Evolutionary conservation across 108 stramenopile species (phyloP).

Genomic region (Cyclotella atomus): DNA sequence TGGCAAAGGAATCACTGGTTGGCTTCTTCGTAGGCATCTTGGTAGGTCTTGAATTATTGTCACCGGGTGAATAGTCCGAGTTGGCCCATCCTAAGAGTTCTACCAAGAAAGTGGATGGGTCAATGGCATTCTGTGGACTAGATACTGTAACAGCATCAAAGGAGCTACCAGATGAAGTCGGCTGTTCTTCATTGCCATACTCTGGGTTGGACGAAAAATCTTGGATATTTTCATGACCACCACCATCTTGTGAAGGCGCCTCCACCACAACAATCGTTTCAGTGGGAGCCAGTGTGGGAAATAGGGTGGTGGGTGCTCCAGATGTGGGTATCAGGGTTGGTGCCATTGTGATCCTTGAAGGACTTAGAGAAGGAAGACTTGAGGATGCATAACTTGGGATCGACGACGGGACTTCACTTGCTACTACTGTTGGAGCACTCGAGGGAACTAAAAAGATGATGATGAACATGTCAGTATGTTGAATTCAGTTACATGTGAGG

Average conservation of each 20-base stretch:
- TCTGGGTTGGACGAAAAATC: not conserved
- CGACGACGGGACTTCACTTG: slow-evolving; percentile 5
- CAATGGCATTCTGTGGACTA: not conserved
- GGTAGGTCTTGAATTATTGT: slow-evolving; percentile 1
- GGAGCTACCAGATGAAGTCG: not conserved
- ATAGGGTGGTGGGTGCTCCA: slow-evolving; percentile 1
- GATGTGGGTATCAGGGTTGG: slow-evolving; percentile 2
- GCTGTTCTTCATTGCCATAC: not conserved
- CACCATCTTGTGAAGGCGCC: not conserved
- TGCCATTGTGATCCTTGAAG: not conserved
- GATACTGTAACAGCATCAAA: not conserved
- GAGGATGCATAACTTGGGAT: not conserved
- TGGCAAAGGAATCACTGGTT: slow-evolving; percentile 4
- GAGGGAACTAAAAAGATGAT: not conserved
- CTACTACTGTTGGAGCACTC: not conserved
- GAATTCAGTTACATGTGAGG: no score
- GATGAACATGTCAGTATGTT: no score
- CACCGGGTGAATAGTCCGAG: not conserved
- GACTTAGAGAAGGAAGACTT: not conserved
- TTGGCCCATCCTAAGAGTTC: slow-evolving; percentile 33
- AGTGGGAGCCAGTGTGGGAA: slow-evolving; percentile 2
- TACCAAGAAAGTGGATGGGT: slow-evolving; percentile 17
- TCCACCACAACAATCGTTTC: not conserved
- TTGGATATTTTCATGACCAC: not conserved
- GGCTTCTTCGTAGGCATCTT: not conserved